These are phyloP conservation scores for Mycena polygramma DNA, from an alignment of 768 basidiomycete species.

Conservation along the genomic window DNA sequence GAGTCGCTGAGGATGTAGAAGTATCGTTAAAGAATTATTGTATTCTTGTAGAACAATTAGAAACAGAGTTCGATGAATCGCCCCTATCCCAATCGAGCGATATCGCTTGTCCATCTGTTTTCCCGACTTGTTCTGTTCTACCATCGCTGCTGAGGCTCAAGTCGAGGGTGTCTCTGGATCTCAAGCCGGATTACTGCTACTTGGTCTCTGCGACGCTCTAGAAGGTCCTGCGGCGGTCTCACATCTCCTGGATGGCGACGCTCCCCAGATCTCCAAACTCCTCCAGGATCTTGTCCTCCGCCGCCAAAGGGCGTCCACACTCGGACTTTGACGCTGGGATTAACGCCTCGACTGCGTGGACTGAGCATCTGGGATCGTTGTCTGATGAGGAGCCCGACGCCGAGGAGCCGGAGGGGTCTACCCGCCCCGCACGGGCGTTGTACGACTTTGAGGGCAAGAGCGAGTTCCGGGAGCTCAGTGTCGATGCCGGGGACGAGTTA, in stretches of 20 bases:
- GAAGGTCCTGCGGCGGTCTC: background rate
- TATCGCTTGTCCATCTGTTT: conserved; percentile 14
- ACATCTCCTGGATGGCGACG: conserved; percentile 25
- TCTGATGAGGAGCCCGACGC: conserved; percentile 66
- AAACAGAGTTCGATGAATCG: background rate
- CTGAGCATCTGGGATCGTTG: conserved; percentile 68
- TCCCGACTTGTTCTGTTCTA: too few species aligned
- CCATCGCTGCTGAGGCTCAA: background rate
- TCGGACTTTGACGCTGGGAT: conserved; percentile 82
- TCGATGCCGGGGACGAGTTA: conserved; percentile 78
- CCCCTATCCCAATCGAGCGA: conserved; percentile 28
- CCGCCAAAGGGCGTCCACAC: conserved; percentile 42
- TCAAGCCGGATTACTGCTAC: background rate
- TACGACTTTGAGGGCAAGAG: conserved; percentile 82
- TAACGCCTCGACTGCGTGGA: conserved; percentile 85
- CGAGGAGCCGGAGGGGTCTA: conserved; percentile 51
- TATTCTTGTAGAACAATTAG: conserved; percentile 3
- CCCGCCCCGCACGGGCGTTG: conserved; percentile 73
- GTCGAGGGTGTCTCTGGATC: background rate
- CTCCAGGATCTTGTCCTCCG: conserved; percentile 9
- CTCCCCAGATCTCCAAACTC: conserved; percentile 34
- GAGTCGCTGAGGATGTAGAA: conserved; percentile 4
- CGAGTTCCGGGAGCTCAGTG: conserved; percentile 78
- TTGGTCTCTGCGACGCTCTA: too few species aligned
- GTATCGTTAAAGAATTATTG: background rate